phyloP scores from a whole-genome alignment of 1,139 yeast genomes.

The Ogataea hybrid region DNA sequence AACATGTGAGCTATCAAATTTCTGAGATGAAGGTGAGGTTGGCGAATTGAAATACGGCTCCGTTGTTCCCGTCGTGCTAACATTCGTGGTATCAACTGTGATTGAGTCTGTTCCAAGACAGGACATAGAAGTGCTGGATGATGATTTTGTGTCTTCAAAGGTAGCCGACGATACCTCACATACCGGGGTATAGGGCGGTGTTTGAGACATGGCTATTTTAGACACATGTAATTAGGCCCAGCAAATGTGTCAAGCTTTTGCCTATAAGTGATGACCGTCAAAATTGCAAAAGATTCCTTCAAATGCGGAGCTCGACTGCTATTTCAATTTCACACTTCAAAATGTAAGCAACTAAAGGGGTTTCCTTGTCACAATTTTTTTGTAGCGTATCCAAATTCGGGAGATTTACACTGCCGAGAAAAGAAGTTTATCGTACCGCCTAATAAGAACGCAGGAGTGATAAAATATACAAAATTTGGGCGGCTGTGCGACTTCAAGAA shows the following conservation, averaged over 20 bases:
- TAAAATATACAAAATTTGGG: not conserved
- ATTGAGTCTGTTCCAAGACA: not conserved
- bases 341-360: constrained; percentile 8
- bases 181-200: constrained; percentile 17
- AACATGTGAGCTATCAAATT: constrained; percentile 5
- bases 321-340: not conserved
- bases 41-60: constrained; percentile 13
- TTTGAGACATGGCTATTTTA: constrained; percentile 10
- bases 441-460: constrained; percentile 3
- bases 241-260: not conserved
- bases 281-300: not conserved
- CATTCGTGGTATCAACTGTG: constrained; percentile 6
- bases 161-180: constrained; percentile 11
- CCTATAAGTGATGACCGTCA: not conserved
- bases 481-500: not conserved
- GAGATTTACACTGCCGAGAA: constrained; percentile 7
- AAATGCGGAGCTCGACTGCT: not conserved
- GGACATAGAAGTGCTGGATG: constrained; percentile 4
- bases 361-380: constrained; percentile 2
- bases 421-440: constrained; percentile 1
- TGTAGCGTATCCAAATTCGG: constrained; percentile 4
- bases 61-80: constrained; percentile 4
- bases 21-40: constrained; percentile 9
- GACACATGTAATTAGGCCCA: not conserved
- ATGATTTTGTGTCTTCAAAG: constrained; percentile 9